Conservation (phyloP, 371 early-diverging fungal genomes). For the Mucor velutinosus region DNA sequence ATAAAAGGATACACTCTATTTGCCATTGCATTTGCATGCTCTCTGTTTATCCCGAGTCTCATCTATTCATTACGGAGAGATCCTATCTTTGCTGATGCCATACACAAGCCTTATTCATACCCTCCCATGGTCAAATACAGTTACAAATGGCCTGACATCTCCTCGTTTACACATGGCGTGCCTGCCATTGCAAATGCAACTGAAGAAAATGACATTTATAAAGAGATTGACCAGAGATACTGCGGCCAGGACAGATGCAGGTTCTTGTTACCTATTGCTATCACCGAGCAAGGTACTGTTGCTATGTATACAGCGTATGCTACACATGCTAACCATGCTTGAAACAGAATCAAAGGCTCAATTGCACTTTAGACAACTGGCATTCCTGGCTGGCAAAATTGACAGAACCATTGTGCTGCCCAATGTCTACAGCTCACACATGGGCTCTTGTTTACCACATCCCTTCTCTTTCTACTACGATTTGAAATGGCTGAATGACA, state of each 20-base stretch:
- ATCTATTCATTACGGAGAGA: constrained; percentile 13
- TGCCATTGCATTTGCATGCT: constrained; percentile 17
- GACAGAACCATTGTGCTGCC: constrained; percentile 38
- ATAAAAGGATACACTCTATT: constrained; percentile 21
- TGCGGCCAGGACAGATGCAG: constrained; percentile 34
- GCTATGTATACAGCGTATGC: neutral
- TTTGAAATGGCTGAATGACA: constrained; percentile 19
- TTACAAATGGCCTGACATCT: constrained; percentile 14
- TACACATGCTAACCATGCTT: neutral
- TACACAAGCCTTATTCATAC: constrained; percentile 6
- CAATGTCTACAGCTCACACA: constrained; percentile 31
- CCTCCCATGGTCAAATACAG: constrained; percentile 26
- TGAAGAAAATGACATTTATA: constrained; percentile 1
- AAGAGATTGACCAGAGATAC: constrained; percentile 36
- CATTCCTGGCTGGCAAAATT: constrained; percentile 32
- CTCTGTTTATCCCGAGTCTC: constrained; percentile 19
- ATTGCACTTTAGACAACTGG: constrained; percentile 39
- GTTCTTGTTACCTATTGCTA: constrained; percentile 34
- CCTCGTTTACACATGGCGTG: neutral
- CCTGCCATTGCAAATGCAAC: neutral
- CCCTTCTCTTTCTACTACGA: constrained; percentile 39
- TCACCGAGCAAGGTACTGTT: constrained; percentile 44
- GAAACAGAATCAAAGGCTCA: constrained; percentile 45
- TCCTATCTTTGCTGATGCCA: neutral
- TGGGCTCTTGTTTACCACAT: constrained; percentile 31